These are phyloP conservation scores for Pestalotiopsis sp. DNA, from an alignment of 2,329 filamentous ascomycete species.

Conservation along the genomic window DNA sequence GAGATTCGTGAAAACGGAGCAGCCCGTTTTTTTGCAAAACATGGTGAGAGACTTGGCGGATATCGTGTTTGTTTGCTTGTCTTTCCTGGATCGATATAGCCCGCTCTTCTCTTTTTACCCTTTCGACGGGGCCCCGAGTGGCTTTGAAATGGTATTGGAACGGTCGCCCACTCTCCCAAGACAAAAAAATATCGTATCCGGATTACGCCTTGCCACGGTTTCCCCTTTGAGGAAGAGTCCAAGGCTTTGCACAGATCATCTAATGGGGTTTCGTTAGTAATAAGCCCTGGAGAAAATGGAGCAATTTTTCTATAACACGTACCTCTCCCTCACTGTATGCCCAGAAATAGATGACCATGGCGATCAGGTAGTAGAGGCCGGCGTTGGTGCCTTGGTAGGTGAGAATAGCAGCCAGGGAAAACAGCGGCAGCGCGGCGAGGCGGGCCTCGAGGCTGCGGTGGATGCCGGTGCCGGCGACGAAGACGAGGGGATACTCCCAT, in stretches of 20 bases:
- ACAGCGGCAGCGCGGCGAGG: constrained; percentile 80
- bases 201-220: constrained; percentile 26
- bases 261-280: constrained; percentile 31
- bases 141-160: not conserved
- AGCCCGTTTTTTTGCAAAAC: not conserved
- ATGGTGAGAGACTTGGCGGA: not conserved
- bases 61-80: not conserved
- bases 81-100: not conserved
- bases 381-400: constrained; percentile 93
- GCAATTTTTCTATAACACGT: constrained; percentile 37
- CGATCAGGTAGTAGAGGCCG: constrained; percentile 88
- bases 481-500: constrained; percentile 87
- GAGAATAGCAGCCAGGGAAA: constrained; percentile 72
- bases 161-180: not conserved
- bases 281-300: not conserved
- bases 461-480: constrained; percentile 74
- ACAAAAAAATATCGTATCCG: not conserved
- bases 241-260: constrained; percentile 71
- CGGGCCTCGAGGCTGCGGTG: constrained; percentile 89
- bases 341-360: constrained; percentile 90
- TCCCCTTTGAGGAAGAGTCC: constrained; percentile 66
- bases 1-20: not conserved
- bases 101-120: not conserved
- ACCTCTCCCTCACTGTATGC: constrained; percentile 98
- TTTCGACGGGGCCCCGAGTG: not conserved